These are phyloP conservation scores for Rubroboletus pulcherrimus DNA, from an alignment of 768 basidiomycete genomes.

Conservation along the genomic window DNA sequence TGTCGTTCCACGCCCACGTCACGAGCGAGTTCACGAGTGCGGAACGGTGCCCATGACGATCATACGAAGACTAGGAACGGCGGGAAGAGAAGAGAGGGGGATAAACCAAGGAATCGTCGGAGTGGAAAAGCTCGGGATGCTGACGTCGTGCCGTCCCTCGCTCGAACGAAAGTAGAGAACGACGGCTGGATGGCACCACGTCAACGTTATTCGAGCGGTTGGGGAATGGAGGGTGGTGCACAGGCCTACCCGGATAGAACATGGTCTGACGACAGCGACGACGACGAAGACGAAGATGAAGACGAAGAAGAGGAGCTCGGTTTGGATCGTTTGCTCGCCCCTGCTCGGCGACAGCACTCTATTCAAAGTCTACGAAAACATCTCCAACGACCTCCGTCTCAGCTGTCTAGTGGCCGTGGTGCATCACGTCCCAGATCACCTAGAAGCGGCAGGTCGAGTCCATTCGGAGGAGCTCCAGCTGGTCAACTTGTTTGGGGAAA, in stretches of 20 bases:
- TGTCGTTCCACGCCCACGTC: conserved; percentile 72
- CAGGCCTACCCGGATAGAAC: conserved; percentile 10
- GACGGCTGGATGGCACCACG: conserved; percentile 46
- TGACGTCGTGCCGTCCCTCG: conserved; percentile 53
- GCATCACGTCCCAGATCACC: conserved; percentile 12
- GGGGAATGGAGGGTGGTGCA: conserved; percentile 26
- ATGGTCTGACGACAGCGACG: conserved; percentile 27
- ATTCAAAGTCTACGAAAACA: conserved; percentile 70
- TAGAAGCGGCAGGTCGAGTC: conserved; percentile 16
- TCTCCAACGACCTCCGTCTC: conserved; percentile 34
- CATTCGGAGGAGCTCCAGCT: conserved; percentile 9
- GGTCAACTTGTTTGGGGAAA: conserved; percentile 16
- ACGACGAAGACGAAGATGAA: conserved; percentile 36
- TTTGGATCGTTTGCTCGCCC: conserved; percentile 64
- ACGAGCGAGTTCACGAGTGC: conserved; percentile 47
- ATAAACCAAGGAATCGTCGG: conserved; percentile 19
- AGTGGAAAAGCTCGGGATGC: conserved; percentile 31
- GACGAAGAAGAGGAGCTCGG: conserved; percentile 59
- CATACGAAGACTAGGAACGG: conserved; percentile 8
- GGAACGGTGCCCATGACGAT: conserved; percentile 24
- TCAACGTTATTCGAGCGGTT: conserved; percentile 33
- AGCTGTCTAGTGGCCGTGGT: conserved; percentile 10
- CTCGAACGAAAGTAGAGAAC: conserved; percentile 57
- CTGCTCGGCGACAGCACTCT: conserved; percentile 68
- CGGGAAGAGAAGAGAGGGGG: conserved; percentile 25